Evolutionary conservation across 495 filamentous ascomycete species (phyloP), one percentile per base, ranked within the genome.

Genomic region (Pseudoneurospora amorphoporcata): DNA sequence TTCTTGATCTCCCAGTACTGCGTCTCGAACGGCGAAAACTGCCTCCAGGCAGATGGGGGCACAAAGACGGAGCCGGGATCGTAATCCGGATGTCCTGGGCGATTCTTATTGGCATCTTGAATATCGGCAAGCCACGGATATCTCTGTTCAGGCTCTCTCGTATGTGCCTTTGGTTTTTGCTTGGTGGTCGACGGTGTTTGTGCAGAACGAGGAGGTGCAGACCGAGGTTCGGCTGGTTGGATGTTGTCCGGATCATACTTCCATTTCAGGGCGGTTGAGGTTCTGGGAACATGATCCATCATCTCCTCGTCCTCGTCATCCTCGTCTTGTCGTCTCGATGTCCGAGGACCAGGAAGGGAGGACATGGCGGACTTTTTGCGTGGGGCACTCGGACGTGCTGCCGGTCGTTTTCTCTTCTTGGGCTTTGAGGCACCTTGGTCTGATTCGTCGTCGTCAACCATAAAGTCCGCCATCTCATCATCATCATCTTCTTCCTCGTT

Each of bases 1-100:
- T 94, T 92, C 85, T 99, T 99, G 81, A 99, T 98, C 77, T 97
- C 94, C 95, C 95, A 99, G 81, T 98, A 99, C 76, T 99, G 95
- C 80, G 94, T 95, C 83, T 99, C 95, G 73, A 99, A 99, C 0
- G 95, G 87, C 0, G 93, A 93, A 79, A 99, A 97, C 4, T 91
- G 88, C 0, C 80, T 81, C 88, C 88, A 94, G 9, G 93, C 93
- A 5, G 84, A 65, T 0, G 91, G 90, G 17, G 96, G 96, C 61
- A 99, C 91, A 80, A 92, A 95, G 23, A 99, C 86, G 0, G 94
- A 95, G 12, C 92, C 87, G n/a, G 93, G 94, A 76, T 99, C 94
- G 74, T 93, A 97, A 69, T 98, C 95, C 0, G 93, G 91, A 80
- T 97, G 90, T n/a, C 86, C 89, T 4, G 88, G 87, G 2, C 91